Evolutionary conservation across 163 green algal genomes (phyloP), one percentile per base, ranked within the genome.

Genomic region (Coccomyxa subellipsoidea): DNA sequence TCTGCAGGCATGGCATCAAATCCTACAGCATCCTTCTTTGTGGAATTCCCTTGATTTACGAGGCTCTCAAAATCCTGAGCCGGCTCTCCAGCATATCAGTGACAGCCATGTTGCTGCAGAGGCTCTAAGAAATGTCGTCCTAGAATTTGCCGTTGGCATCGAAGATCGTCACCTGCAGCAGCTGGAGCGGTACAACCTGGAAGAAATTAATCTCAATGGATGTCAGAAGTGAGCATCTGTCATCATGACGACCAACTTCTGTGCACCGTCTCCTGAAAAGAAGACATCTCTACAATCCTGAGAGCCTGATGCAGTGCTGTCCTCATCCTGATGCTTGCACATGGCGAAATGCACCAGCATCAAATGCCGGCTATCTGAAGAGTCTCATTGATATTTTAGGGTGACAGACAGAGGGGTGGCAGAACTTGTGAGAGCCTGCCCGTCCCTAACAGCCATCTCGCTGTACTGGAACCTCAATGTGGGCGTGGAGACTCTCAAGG

Each of bases 401-500:
- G 27, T 87, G 18, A 83, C 76, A 25, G 76, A 87, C 40, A 69
- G 32, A 34, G 84, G 53, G 2, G 23, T 87, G 18, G 69, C 40
- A 25, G 10, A 8, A 8, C 31, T 87, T 6, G 6, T 84, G 7
- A 10, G 25, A 18, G 32, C 35, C 7, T 69, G 47, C 69, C 69
- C 80, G 7, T 35, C 38, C 6, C 80, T 87, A 10, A 36, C 35
- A 47, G 7, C 29, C 27, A 69, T 87, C 29, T 66, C 72, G 27
- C 77, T 87, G 18, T 87, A 87, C 69, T 87, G 84, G 84, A 81
- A 82, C 40, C 69, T 84, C 27, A 79, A 78, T 36, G 69, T 87
- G 35, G 77, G 37, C 29, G 77, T 83, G 37, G 38, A 36, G 1
- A 47, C 37, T 37, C 80, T 84, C 36, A 35, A 71, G 34, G 76